Evolutionary conservation across 2,329 filamentous ascomycete species (phyloP).

Genomic region (Paraphaeosphaeria minitans): DNA sequence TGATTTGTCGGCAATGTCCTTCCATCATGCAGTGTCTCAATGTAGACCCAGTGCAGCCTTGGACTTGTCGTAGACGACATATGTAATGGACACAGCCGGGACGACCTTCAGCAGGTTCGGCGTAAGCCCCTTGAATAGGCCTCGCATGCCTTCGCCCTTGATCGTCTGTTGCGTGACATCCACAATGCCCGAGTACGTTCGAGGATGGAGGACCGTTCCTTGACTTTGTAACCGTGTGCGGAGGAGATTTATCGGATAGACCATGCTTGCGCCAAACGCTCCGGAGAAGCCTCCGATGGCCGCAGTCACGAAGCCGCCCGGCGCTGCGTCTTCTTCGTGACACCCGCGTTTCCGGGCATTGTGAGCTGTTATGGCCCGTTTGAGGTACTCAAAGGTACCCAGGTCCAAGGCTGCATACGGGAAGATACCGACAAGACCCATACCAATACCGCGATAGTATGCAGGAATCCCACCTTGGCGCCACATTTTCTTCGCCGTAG

Average conservation of each 20-base stretch:
- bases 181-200: conserved; percentile 87
- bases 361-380: conserved; percentile 71
- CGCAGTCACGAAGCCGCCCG: conserved; percentile 82
- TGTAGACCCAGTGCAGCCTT: conserved; percentile 44
- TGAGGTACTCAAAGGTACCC: conserved; percentile 92
- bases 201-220: conserved; percentile 87
- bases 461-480: conserved; percentile 72
- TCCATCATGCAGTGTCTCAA: conserved; percentile 20
- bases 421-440: conserved; percentile 95
- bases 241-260: conserved; percentile 93
- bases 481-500: conserved; percentile 88
- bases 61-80: conserved; percentile 51
- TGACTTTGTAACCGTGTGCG: conserved; percentile 92
- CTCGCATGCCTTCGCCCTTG: conserved; percentile 78
- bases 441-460: conserved; percentile 90
- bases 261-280: conserved; percentile 87
- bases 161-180: conserved; percentile 88
- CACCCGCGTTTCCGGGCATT: conserved; percentile 72
- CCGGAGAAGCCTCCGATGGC: conserved; percentile 90
- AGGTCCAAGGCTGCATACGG: conserved; percentile 97
- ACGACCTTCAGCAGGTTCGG: conserved; percentile 96
- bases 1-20: not conserved
- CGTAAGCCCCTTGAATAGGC: conserved; percentile 92
- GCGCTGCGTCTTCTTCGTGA: conserved; percentile 78
- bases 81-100: conserved; percentile 83